Conservation (phyloP, 208 protist species). For the Angomonas deanei region DNA sequence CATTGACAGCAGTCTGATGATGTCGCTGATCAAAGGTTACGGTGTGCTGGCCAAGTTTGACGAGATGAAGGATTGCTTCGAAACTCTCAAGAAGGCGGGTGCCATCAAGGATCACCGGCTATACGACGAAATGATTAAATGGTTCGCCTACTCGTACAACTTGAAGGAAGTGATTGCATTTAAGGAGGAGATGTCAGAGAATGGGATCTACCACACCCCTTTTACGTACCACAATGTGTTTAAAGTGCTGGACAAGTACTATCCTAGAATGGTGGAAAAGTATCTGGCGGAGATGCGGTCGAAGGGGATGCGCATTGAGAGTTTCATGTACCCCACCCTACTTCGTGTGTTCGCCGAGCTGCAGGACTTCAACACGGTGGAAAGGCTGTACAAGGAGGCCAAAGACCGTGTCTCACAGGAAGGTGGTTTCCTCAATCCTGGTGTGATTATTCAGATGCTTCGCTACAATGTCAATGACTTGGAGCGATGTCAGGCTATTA, state of each 20-base stretch:
- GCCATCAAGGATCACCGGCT: conserved; percentile 59
- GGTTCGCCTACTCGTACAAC: conserved; percentile 81
- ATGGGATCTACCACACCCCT: conserved; percentile 70
- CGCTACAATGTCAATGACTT: conserved; percentile 43
- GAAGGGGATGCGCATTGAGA: conserved; percentile 69
- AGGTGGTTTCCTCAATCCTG: conserved; percentile 32
- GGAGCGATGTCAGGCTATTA: conserved; percentile 39
- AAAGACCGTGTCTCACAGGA: conserved; percentile 38
- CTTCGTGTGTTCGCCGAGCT: conserved; percentile 81
- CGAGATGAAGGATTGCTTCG: conserved; percentile 72
- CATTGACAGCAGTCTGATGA: conserved; percentile 50
- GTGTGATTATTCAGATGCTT: conserved; percentile 65
- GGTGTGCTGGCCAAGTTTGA: conserved; percentile 73
- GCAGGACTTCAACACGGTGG: conserved; percentile 44
- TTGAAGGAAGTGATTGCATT: conserved; percentile 83
- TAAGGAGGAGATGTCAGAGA: conserved; percentile 83
- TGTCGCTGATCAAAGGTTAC: conserved; percentile 77
- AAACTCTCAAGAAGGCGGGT: conserved; percentile 36
- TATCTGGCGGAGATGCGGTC: conserved; percentile 78
- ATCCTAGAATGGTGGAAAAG: conserved; percentile 83
- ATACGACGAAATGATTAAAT: conserved; percentile 88
- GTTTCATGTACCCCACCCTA: conserved; percentile 81
- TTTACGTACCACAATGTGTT: conserved; percentile 84
- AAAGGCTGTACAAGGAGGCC: conserved; percentile 75
- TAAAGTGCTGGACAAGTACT: conserved; percentile 84